Base-by-base conservation (phyloP, 2,329 filamentous ascomycete genomes). In the Xylaria sp. region DNA sequence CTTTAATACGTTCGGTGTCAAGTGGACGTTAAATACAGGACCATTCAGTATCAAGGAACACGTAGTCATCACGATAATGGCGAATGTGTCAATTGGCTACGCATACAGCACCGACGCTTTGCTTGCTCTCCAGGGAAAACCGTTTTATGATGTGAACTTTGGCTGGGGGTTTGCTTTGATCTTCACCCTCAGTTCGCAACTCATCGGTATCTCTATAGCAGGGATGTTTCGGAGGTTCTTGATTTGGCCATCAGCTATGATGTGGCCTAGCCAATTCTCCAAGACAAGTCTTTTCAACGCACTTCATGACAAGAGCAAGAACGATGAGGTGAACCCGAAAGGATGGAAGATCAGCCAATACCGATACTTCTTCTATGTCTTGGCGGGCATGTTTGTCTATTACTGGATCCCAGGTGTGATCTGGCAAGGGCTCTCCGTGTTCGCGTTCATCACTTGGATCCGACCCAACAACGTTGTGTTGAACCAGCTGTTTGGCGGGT, bases 371-470 rank as follows among this genome's bases (percentile, higher is more conserved):
- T 79, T 81, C 48, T 77, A 82, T 61, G 79, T 86, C 0, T 78
- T 81, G 0, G 64, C 76, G 0, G 82, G 71, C 28, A 82, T 84
- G 70, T 86, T 86, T 68, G 73, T 77, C 56, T 87, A 86, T 78
- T 88, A 88, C 73, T 88, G 84, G 80, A 82, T 88, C 43, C 86
- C 85, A 0, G 86, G 81, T 12, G 79, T 86, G 28, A 76, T 88
- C 1, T 86, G 82, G 73, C 84, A 83, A 58, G 83, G 81, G 1
- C 78, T 88, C 6, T 84, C 82, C 10, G 83, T 84, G 7, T 83
- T 86, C 65, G 80, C 82, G 58, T 84, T 83, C 73, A 77, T 83
- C 13, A 84, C 83, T 51, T 86, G 84, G 82, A 82, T 86, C 41
- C 80, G 77, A 1, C 84, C 83, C 1, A 79, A 85, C 60, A 85